A percentile compares a stretch with the other conserved stretches of the same genome.
phyloP scores from a whole-genome alignment of 1,284 basidiomycete species.

The Phylloporus gajari region DNA sequence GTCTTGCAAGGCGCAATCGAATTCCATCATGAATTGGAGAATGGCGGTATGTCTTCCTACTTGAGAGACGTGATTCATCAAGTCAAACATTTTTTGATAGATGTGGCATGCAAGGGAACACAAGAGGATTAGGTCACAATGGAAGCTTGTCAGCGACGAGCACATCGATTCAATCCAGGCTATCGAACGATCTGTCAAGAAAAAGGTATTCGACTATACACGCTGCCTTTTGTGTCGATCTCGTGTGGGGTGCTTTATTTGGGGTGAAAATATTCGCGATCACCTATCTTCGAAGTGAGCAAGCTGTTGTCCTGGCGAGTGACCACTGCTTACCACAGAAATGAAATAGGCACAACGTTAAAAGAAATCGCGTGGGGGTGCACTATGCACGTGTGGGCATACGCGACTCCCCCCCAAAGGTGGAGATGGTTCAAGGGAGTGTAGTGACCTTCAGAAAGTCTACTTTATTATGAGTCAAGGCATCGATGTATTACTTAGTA shows the following conservation, averaged over 20 bases:
- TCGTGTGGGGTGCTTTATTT: conserved; percentile 4
- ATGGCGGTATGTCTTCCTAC: not conserved
- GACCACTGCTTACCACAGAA: not conserved
- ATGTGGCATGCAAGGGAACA: conserved; percentile 9
- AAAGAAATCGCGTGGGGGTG: not conserved
- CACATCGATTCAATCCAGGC: conserved; percentile 8
- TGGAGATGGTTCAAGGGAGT: not conserved
- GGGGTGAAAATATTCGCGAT: not conserved
- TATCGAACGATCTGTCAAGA: not conserved
- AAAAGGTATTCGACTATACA: not conserved
- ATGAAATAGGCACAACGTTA: conserved; percentile 7
- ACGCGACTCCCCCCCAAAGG: not conserved
- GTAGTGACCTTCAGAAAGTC: not conserved
- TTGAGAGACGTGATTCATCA: not conserved
- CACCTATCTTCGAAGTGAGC: conserved; percentile 2
- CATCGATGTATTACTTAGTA: too few species aligned
- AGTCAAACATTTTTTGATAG: not conserved
- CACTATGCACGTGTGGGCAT: conserved; percentile 14
- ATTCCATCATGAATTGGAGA: not conserved
- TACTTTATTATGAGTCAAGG: not conserved
- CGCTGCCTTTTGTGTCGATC: conserved; percentile 22
- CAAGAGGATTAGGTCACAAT: not conserved
- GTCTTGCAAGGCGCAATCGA: not conserved
- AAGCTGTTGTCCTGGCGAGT: not conserved
- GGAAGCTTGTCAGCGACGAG: conserved; percentile 16